These are phyloP conservation scores for Cronartium quercuum DNA, from an alignment of 1,284 basidiomycete genomes.

Conservation along the genomic window DNA sequence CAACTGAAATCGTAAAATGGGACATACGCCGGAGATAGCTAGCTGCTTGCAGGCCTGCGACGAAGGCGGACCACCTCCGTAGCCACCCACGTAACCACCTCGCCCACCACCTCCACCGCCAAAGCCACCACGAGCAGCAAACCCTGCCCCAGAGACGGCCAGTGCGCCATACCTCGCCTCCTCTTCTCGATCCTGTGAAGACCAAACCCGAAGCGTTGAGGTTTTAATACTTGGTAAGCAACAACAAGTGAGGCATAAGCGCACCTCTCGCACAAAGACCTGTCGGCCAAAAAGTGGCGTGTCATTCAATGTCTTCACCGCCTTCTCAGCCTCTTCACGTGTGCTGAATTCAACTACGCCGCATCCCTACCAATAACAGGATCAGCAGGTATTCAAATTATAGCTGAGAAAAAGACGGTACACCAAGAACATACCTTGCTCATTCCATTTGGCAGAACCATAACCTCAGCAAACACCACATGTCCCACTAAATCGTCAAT, in stretches of 20 bases:
- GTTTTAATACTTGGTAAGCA: background rate
- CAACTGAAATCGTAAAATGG: background rate
- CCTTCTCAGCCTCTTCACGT: slow-evolving; percentile 72
- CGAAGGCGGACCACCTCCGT: background rate
- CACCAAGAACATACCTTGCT: slow-evolving; percentile 74
- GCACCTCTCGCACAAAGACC: slow-evolving; percentile 90
- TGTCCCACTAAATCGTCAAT: slow-evolving; percentile 50
- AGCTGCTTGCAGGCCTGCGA: slow-evolving; percentile 24
- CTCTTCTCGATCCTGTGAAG: slow-evolving; percentile 78
- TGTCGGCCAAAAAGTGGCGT: slow-evolving; percentile 79
- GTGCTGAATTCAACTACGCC: slow-evolving; percentile 89
- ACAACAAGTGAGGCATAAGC: slow-evolving; percentile 39
- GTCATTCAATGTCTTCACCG: slow-evolving; percentile 81
- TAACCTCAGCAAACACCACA: slow-evolving; percentile 97
- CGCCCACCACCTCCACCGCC: slow-evolving; percentile 41
- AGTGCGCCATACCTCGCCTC: slow-evolving; percentile 89
- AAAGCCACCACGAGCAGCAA: slow-evolving; percentile 56
- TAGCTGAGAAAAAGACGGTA: slow-evolving; percentile 43
- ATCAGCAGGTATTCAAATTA: background rate
- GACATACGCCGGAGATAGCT: slow-evolving; percentile 28
- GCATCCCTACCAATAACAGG: slow-evolving; percentile 29
- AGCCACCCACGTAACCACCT: slow-evolving; percentile 5
- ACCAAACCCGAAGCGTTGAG: slow-evolving; percentile 5
- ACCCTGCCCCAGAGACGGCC: slow-evolving; percentile 60
- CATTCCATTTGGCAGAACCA: slow-evolving; percentile 88